These are phyloP conservation scores for Thermoascus crustaceus DNA, from an alignment of 2,329 filamentous ascomycete genomes.

Conservation along the genomic window DNA sequence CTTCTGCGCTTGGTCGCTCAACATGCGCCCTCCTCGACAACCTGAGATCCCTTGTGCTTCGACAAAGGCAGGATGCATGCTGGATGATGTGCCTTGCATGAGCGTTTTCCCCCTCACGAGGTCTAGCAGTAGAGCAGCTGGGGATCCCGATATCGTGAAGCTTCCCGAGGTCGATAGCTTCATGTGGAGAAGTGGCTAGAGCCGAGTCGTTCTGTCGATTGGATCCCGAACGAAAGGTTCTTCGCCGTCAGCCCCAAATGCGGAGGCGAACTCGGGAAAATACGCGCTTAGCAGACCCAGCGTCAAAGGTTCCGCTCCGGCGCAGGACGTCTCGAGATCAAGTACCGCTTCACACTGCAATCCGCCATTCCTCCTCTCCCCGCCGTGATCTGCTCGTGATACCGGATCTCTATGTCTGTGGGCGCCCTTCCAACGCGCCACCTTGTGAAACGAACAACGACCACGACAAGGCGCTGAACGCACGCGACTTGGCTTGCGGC, in stretches of 20 bases:
- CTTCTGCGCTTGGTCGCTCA: no score
- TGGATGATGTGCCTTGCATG: no score
- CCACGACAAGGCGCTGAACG: no score
- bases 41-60: no score
- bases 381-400: slow-evolving; percentile 8
- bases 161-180: neutral
- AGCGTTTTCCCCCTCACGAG: no score
- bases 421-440: slow-evolving; percentile 2
- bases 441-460: slow-evolving; percentile 2
- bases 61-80: no score
- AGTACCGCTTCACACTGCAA: neutral
- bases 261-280: slow-evolving; percentile 1
- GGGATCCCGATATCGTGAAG: no score
- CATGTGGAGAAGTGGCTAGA: slow-evolving; percentile 1
- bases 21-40: no score
- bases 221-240: neutral
- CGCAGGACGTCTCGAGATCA: neutral
- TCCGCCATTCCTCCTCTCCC: neutral
- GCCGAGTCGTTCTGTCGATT: neutral
- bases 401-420: slow-evolving; percentile 9
- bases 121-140: no score
- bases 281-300: no score
- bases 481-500: slow-evolving; percentile 1
- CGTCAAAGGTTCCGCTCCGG: neutral
- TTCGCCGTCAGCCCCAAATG: neutral